phyloP scores from a whole-genome alignment of 257 asterid genomes.

The Jaltomata sinuosa region DNA sequence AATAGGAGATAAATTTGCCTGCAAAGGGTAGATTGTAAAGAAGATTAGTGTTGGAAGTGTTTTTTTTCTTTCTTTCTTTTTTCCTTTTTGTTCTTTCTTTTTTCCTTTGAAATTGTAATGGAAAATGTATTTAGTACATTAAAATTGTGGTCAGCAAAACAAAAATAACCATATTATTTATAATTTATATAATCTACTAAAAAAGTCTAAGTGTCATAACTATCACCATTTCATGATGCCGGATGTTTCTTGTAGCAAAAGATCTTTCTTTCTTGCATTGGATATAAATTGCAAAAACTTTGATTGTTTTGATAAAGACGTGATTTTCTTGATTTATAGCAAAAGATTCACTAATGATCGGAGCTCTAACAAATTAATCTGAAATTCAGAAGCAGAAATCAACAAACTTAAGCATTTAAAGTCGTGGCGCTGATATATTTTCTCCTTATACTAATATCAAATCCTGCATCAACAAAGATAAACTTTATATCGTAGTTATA shows the following conservation, averaged over 20 bases:
- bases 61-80: neutral
- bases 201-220: neutral
- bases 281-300: neutral
- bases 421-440: neutral
- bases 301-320: neutral
- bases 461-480: too few species aligned
- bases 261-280: neutral
- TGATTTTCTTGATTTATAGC: neutral
- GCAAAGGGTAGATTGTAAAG: neutral
- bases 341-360: neutral
- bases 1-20: neutral
- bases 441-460: too few species aligned
- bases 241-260: neutral
- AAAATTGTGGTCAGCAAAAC: neutral
- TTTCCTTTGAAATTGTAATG: neutral
- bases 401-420: neutral
- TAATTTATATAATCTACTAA: neutral
- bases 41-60: neutral
- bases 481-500: too few species aligned
- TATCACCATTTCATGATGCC: neutral
- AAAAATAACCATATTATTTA: neutral
- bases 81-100: neutral
- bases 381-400: neutral
- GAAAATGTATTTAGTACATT: neutral
- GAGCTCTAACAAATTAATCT: neutral